Base-by-base conservation (phyloP, 2,329 filamentous ascomycete species). In the Stemphylium vesicarium region DNA sequence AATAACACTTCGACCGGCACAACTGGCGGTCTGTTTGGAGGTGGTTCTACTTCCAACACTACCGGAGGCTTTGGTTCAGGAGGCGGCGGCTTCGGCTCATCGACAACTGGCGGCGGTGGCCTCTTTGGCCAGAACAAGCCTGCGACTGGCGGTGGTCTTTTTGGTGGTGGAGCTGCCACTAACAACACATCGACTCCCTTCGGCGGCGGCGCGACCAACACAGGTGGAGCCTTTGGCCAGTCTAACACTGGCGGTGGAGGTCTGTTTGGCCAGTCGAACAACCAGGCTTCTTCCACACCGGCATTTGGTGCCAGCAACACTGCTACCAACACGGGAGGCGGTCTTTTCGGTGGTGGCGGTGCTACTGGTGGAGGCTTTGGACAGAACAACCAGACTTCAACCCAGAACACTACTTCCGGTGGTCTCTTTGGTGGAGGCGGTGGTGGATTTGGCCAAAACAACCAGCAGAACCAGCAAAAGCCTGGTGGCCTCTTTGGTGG, bases 91-190 rank as follows among this genome's bases (percentile, higher is more conserved):
- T 75, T 74, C 41, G 72, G 72, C 8, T 20, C 61, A 12, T 60
- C 66, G 22, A 65, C 66, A 20, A 68, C 57, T 22, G 53, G 53
- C 16, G 66, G 68, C 24, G 70, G 74, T 24, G 74, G 79, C 37
- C 64, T 88, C 4, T 88, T 88, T 59, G 82, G 83, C 8, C 68
- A 69, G 32, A 72, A 68, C 46, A 69, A 62, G 73, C 56, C 71
- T 75, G 60, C 65, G 66, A 52, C 71, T 70, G 44, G 71, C 22
- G 64, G 60, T 29, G 77, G 52, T 71, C 51, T 64, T 2, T 80
- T 73, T 22, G 71, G 71, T 20, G 62, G 69, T 6, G 68, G 70
- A 5, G 57, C 62, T 4, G 59, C 66, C 35, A 60, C 65, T 4
- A 67, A 63, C 36, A 69, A 68, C 13, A 56, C 63, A 16, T 58